Conservation (phyloP, 306 rosid genomes). For the Mimosa bimucronata region DNA sequence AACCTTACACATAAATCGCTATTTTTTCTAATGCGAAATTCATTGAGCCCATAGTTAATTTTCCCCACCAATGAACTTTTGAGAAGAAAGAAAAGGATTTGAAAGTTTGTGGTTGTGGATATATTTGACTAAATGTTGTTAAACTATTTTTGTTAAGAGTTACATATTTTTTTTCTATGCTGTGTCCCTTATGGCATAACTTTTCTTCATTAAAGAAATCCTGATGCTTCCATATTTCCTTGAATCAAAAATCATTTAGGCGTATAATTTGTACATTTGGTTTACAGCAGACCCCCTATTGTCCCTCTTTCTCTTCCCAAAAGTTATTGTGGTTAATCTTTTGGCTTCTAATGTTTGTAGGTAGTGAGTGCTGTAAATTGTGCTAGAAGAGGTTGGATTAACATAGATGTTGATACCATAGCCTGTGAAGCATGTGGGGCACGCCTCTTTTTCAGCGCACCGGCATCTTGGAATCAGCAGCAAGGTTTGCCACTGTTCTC, state of each 20-base stretch:
- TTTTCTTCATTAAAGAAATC: constrained; percentile 26
- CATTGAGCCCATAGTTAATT: neutral
- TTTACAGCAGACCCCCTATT: constrained; percentile 7
- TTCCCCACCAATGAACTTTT: neutral
- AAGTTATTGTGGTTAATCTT: neutral
- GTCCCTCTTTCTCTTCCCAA: neutral
- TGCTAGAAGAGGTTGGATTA: constrained; percentile 96
- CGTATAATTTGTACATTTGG: constrained; percentile 24
- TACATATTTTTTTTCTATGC: neutral
- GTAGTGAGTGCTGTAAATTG: constrained; percentile 87
- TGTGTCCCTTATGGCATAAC: constrained; percentile 2
- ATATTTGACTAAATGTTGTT: neutral
- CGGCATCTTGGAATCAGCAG: constrained; percentile 88
- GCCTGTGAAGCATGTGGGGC: constrained; percentile 89
- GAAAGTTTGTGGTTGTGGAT: constrained; percentile 17
- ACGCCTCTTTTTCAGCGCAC: constrained; percentile 75
- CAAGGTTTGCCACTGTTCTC: constrained; percentile 62
- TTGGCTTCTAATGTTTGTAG: constrained; percentile 49
- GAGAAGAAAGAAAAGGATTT: neutral
- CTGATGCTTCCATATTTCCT: constrained; percentile 18
- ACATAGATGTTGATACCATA: constrained; percentile 76
- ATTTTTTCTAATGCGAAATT: neutral
- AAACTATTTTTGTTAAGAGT: neutral
- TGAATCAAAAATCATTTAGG: neutral
- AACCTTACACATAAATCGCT: neutral